phyloP scores from a whole-genome alignment of 2,329 filamentous ascomycete genomes.

The Teratosphaeria pseudoeucalypti region DNA sequence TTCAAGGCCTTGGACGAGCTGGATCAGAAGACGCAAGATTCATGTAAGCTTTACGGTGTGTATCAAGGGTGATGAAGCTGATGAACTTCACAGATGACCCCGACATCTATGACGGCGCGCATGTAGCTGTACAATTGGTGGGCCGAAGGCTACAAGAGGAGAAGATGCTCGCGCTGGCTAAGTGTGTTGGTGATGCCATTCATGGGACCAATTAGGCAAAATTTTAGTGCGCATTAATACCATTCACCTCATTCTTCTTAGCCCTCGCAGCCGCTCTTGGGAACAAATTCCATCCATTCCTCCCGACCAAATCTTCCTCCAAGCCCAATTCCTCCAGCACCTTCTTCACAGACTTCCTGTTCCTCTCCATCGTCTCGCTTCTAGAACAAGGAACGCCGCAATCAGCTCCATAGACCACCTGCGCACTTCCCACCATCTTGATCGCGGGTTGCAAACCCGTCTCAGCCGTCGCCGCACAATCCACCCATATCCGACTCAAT shows the following conservation, averaged over 20 bases:
- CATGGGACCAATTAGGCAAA: not conserved
- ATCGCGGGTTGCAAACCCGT: constrained; percentile 1
- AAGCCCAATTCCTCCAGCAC: constrained; percentile 1
- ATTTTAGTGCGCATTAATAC: not conserved
- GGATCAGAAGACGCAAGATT: constrained; percentile 31
- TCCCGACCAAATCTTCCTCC: not conserved
- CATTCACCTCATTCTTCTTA: not conserved
- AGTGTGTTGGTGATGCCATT: constrained; percentile 17
- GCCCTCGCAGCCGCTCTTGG: not conserved
- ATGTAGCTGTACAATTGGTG: constrained; percentile 27
- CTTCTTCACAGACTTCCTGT: not conserved
- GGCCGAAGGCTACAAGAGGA: constrained; percentile 27
- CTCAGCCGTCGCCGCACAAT: not conserved
- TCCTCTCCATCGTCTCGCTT: constrained; percentile 1
- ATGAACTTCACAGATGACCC: constrained; percentile 22
- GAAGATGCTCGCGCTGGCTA: constrained; percentile 28
- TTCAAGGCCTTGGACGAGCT: constrained; percentile 28
- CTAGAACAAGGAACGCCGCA: constrained; percentile 1
- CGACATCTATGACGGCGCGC: constrained; percentile 28
- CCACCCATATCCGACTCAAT: not conserved
- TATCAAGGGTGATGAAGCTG: not conserved
- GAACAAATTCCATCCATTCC: constrained; percentile 1
- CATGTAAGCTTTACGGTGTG: constrained; percentile 26
- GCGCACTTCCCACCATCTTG: not conserved
- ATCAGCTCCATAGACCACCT: constrained; percentile 3